Evolutionary conservation across 352 stramenopile genomes (phyloP).

Genomic region (Globisporangium irregulare): DNA sequence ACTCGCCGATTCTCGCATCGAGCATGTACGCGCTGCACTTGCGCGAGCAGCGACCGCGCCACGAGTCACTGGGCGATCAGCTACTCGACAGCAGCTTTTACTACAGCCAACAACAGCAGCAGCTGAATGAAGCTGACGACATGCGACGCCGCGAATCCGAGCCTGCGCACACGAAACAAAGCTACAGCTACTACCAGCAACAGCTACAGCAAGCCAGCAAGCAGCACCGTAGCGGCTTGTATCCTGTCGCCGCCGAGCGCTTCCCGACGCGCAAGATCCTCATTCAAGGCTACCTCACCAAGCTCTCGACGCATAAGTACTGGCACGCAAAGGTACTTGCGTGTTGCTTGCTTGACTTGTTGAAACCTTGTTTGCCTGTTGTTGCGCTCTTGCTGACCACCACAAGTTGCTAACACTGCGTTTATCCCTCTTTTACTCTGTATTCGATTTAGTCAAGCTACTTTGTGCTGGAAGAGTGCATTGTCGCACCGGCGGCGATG

Average conservation of each 20-base stretch:
- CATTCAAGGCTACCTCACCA: slow-evolving; percentile 48
- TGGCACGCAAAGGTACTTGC: slow-evolving; percentile 46
- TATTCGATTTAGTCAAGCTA: slow-evolving; percentile 30
- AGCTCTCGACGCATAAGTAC: slow-evolving; percentile 51
- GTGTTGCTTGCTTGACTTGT: background rate
- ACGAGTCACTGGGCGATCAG: background rate
- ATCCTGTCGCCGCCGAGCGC: background rate
- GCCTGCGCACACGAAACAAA: background rate
- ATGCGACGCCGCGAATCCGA: slow-evolving; percentile 1
- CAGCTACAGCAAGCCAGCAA: background rate
- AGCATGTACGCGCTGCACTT: slow-evolving; percentile 7
- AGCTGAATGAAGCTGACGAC: background rate
- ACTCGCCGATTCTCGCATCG: slow-evolving; percentile 9
- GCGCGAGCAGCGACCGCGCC: background rate
- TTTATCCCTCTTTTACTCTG: background rate
- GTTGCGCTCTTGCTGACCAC: background rate
- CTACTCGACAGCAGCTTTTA: slow-evolving; percentile 5
- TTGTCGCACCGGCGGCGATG: slow-evolving; percentile 5
- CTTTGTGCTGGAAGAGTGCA: slow-evolving; percentile 50
- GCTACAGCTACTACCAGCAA: background rate
- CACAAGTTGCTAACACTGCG: background rate
- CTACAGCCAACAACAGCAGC: slow-evolving; percentile 5
- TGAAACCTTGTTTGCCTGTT: background rate
- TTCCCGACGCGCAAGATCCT: slow-evolving; percentile 25
- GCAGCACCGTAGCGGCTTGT: slow-evolving; percentile 3